Conservation (phyloP, 305 asterid species). For the Fraxinus angustifolia region DNA sequence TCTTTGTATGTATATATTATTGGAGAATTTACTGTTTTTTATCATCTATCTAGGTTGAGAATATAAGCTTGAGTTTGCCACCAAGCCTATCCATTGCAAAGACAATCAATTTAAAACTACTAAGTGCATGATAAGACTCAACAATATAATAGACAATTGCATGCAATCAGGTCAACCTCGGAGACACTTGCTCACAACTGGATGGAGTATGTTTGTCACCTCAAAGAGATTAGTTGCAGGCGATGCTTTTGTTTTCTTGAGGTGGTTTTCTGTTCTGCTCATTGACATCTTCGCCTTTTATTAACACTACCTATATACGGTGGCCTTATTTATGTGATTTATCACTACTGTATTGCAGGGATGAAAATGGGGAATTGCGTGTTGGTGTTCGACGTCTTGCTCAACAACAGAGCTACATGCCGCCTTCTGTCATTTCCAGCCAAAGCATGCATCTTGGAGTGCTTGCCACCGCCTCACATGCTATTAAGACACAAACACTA, state of each 20-base stretch:
- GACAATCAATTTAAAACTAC: conserved; percentile 65
- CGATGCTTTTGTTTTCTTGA: conserved; percentile 74
- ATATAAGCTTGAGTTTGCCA: neutral
- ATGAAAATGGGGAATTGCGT: conserved; percentile 60
- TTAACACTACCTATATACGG: neutral
- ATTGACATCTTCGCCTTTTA: neutral
- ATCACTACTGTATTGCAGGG: conserved; percentile 32
- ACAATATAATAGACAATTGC: neutral
- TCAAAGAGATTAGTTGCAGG: conserved; percentile 81
- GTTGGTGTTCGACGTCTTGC: conserved; percentile 77
- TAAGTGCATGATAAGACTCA: neutral
- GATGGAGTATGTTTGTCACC: conserved; percentile 94
- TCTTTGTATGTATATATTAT: neutral
- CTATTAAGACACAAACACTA: conserved; percentile 58
- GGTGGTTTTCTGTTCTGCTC: conserved; percentile 34
- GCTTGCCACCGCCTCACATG: conserved; percentile 87
- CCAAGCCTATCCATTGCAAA: conserved; percentile 20
- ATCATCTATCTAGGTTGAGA: conserved; percentile 9
- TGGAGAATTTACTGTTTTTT: neutral
- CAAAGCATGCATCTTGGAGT: conserved; percentile 94
- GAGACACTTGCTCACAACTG: conserved; percentile 86
- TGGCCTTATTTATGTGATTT: neutral
- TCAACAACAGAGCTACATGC: conserved; percentile 67
- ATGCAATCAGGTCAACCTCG: conserved; percentile 71
- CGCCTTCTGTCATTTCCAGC: conserved; percentile 77